These are phyloP conservation scores for Astraeus odoratus DNA, from an alignment of 768 basidiomycete species.

Conservation along the genomic window DNA sequence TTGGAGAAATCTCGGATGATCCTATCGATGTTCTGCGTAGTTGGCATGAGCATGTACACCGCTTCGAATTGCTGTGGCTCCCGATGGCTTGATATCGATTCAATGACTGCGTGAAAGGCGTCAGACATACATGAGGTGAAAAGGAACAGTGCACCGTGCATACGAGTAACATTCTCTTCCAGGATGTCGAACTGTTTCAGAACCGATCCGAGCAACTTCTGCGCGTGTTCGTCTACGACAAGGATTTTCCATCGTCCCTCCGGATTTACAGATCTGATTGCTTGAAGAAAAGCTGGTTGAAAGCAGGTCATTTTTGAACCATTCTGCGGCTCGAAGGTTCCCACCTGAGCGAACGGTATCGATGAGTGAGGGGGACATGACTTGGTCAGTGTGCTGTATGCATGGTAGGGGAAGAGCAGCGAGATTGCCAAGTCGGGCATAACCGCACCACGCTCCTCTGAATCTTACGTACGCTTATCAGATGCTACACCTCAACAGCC, in stretches of 20 bases:
- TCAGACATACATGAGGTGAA: constrained; percentile 6
- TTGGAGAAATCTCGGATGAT: constrained; percentile 78
- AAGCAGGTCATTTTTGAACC: constrained; percentile 1
- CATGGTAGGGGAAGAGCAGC: too few relatives aligned
- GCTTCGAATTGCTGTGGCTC: constrained; percentile 87
- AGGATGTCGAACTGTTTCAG: constrained; percentile 92
- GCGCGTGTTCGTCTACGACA: constrained; percentile 90
- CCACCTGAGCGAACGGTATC: constrained; percentile 39
- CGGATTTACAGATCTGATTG: constrained; percentile 81
- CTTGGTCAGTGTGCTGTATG: neutral
- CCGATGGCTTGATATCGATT: constrained; percentile 78
- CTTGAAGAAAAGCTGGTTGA: constrained; percentile 72
- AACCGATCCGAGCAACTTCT: constrained; percentile 75
- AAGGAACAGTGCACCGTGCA: constrained; percentile 25
- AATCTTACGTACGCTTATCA: too few relatives aligned
- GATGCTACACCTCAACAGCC: too few relatives aligned
- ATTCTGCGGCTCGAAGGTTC: constrained; percentile 8
- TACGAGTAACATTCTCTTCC: constrained; percentile 94
- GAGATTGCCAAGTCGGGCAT: neutral
- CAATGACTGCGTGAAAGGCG: constrained; percentile 59
- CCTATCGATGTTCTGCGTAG: constrained; percentile 87
- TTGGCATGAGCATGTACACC: constrained; percentile 91
- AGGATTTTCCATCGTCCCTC: constrained; percentile 94
- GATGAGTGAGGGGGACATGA: constrained; percentile 41
- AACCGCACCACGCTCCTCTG: too few relatives aligned